These are phyloP conservation scores for Fonsecaea multimorphosa DNA, from an alignment of 2,329 filamentous ascomycete genomes.

Conservation along the genomic window DNA sequence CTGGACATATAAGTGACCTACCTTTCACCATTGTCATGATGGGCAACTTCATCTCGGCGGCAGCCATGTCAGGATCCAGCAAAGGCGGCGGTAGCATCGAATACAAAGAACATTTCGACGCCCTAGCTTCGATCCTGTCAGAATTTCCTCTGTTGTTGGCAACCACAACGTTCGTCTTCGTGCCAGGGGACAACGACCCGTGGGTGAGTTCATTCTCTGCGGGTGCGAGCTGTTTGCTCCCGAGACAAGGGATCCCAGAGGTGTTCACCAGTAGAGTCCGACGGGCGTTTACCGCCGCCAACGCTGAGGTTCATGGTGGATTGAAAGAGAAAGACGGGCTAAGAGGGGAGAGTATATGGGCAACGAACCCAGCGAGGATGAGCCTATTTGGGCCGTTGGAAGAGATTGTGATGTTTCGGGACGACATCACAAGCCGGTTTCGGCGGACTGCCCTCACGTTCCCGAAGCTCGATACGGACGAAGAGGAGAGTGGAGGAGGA, in stretches of 20 bases:
- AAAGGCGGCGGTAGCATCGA: slow-evolving; percentile 83
- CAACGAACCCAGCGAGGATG: slow-evolving; percentile 82
- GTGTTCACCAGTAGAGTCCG: slow-evolving; percentile 88
- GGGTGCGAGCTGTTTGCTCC: slow-evolving; percentile 55
- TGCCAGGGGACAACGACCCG: slow-evolving; percentile 96
- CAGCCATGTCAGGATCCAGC: slow-evolving; percentile 64
- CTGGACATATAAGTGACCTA: slow-evolving; percentile 54
- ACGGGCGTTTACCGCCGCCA: slow-evolving; percentile 78
- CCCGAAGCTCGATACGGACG: slow-evolving; percentile 52
- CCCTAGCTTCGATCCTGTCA: slow-evolving; percentile 77
- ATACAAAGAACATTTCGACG: slow-evolving; percentile 96
- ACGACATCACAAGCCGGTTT: slow-evolving; percentile 81
- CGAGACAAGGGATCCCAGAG: slow-evolving; percentile 70
- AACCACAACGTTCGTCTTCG: slow-evolving; percentile 83
- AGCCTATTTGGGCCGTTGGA: slow-evolving; percentile 85
- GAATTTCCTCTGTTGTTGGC: slow-evolving; percentile 84
- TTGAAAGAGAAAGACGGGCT: slow-evolving; percentile 56
- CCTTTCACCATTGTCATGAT: slow-evolving; percentile 83
- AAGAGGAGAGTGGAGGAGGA: slow-evolving; percentile 45
- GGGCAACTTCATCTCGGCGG: slow-evolving; percentile 76
- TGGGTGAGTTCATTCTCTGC: slow-evolving; percentile 82
- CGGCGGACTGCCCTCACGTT: slow-evolving; percentile 77
- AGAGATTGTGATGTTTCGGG: slow-evolving; percentile 84
- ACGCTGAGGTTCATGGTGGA: slow-evolving; percentile 64
- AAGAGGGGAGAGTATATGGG: slow-evolving; percentile 80